Conservation (phyloP, 164 flowering plant species). For the Kingdonia uniflora region DNA sequence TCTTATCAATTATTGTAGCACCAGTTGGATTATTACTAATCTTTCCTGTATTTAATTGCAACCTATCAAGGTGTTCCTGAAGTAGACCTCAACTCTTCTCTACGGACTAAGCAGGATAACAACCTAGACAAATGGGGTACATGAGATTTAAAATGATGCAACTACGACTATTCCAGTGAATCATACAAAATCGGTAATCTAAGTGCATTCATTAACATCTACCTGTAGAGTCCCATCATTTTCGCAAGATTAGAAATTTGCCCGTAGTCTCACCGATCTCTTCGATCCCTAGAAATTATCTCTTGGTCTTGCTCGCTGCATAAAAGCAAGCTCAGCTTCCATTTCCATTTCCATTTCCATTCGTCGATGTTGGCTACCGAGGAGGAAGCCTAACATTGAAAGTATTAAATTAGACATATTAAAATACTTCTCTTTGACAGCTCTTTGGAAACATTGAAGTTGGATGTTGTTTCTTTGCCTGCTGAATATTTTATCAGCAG, state of each 20-base stretch:
- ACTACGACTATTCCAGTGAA: constrained; percentile 73
- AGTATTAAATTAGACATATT: too few species aligned
- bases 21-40: constrained; percentile 18
- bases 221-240: constrained; percentile 96
- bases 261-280: constrained; percentile 87
- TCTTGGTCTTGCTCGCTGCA: constrained; percentile 75
- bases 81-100: constrained; percentile 90
- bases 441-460: too few species aligned
- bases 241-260: constrained; percentile 85
- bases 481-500: too few species aligned
- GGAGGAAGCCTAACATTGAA: constrained; percentile 58
- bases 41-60: constrained; percentile 39
- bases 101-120: constrained; percentile 87
- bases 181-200: too few species aligned
- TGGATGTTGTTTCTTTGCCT: too few species aligned
- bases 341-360: too few species aligned
- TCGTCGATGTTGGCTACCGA: constrained; percentile 93
- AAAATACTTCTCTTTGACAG: too few species aligned
- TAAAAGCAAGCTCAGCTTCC: constrained; percentile 82
- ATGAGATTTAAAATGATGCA: constrained; percentile 16
- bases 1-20: constrained; percentile 14
- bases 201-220: not conserved
- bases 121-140: constrained; percentile 45
- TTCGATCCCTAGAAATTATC: constrained; percentile 77
- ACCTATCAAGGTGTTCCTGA: constrained; percentile 88